These are phyloP conservation scores for Pseudocercospora pini-densiflorae DNA, from an alignment of 2,329 filamentous ascomycete species.

Conservation along the genomic window DNA sequence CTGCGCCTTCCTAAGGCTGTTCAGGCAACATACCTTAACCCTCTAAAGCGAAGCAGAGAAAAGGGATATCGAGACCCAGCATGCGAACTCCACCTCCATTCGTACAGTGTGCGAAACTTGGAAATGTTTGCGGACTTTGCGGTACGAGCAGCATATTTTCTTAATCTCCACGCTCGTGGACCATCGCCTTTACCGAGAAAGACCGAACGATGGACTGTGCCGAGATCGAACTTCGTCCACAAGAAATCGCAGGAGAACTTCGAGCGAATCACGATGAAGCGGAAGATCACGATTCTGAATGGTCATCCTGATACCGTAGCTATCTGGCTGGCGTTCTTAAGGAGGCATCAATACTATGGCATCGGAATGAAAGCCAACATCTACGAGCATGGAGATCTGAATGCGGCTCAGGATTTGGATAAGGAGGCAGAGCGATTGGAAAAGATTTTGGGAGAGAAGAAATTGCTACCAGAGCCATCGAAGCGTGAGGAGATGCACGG, in stretches of 20 bases:
- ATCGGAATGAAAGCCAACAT: constrained; percentile 99
- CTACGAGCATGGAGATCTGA: constrained; percentile 75
- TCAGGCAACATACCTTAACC: constrained; percentile 83
- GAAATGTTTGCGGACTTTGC: constrained; percentile 96
- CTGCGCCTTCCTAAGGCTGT: constrained; percentile 75
- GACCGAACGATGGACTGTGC: constrained; percentile 93
- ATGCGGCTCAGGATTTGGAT: constrained; percentile 41
- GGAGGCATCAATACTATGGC: constrained; percentile 93
- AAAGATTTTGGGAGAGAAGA: constrained; percentile 33
- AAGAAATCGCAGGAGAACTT: constrained; percentile 99
- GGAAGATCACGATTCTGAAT: constrained; percentile 91
- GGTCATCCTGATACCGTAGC: constrained; percentile 87
- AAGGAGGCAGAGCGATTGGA: constrained; percentile 38
- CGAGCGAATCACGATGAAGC: constrained; percentile 82
- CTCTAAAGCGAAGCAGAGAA: constrained; percentile 71
- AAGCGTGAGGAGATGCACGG: constrained; percentile 1
- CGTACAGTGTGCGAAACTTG: constrained; percentile 85
- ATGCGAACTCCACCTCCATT: constrained; percentile 82
- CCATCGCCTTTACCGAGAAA: constrained; percentile 85
- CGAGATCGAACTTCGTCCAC: constrained; percentile 85
- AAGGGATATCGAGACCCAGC: neutral
- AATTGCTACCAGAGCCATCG: constrained; percentile 1
- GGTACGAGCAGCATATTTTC: constrained; percentile 90
- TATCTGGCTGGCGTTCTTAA: constrained; percentile 88
- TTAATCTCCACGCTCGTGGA: constrained; percentile 82